phyloP scores from a whole-genome alignment of 345 rosid genomes.

The Citrus maxima region DNA sequence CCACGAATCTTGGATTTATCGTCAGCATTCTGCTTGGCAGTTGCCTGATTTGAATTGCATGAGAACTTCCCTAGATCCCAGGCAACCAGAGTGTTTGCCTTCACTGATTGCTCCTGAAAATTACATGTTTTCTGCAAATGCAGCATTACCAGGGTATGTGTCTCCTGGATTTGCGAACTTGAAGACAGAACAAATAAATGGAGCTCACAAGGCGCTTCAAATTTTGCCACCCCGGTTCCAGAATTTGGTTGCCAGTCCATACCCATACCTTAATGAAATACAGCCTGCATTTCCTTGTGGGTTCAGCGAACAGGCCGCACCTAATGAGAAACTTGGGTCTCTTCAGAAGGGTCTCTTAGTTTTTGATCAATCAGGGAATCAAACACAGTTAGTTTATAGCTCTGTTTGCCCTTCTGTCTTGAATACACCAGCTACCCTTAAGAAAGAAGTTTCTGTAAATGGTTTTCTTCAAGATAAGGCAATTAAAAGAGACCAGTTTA shows the following conservation, averaged over 20 bases:
- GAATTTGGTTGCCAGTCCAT: slow-evolving; percentile 29
- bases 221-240: slow-evolving; percentile 33
- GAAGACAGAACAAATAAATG: slow-evolving; percentile 36
- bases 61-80: slow-evolving; percentile 41
- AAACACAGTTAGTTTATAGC: slow-evolving; percentile 50
- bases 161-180: slow-evolving; percentile 35
- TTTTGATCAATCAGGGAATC: slow-evolving; percentile 72
- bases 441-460: slow-evolving; percentile 20
- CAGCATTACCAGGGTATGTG: slow-evolving; percentile 29
- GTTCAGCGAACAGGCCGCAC: slow-evolving; percentile 24
- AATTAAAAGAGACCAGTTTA: slow-evolving; percentile 25
- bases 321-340: slow-evolving; percentile 29
- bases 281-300: slow-evolving; percentile 25
- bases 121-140: slow-evolving; percentile 32
- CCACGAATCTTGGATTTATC: slow-evolving; percentile 17
- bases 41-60: slow-evolving; percentile 40
- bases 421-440: slow-evolving; percentile 24
- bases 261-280: slow-evolving; percentile 31
- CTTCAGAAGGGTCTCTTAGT: slow-evolving; percentile 46
- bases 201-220: slow-evolving; percentile 39
- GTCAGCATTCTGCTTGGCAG: slow-evolving; percentile 33
- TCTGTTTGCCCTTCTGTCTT: slow-evolving; percentile 29
- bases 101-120: slow-evolving; percentile 28
- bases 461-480: slow-evolving; percentile 27
- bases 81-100: slow-evolving; percentile 46